A percentile compares a stretch with the other conserved stretches of the same genome.
Conservation (phyloP, 1,139 yeast species). For the Wickerhamiella infanticola region DNA sequence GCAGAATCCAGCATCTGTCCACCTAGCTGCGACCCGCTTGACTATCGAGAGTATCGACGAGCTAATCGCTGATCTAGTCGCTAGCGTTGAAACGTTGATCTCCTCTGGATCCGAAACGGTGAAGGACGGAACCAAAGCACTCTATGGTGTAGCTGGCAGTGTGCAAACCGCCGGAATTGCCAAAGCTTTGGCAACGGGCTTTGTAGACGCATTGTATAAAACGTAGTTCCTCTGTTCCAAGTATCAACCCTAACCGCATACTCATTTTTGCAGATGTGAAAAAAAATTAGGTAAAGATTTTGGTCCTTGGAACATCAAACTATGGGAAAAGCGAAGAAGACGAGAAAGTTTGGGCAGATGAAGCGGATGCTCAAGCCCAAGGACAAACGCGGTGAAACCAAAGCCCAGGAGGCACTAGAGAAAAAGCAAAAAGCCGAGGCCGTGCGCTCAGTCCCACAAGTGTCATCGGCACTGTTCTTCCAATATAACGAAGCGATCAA, state of each 20-base stretch:
- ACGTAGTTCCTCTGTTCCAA: background rate
- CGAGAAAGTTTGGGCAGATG: slow-evolving; percentile 88
- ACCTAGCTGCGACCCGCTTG: slow-evolving; percentile 69
- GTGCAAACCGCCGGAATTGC: slow-evolving; percentile 76
- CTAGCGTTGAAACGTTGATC: slow-evolving; percentile 31
- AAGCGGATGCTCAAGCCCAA: slow-evolving; percentile 65
- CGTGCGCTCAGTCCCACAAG: slow-evolving; percentile 46
- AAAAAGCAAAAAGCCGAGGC: slow-evolving; percentile 67
- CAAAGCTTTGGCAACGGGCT: slow-evolving; percentile 59
- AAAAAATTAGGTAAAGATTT: background rate
- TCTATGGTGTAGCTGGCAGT: slow-evolving; percentile 93
- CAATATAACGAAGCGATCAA: slow-evolving; percentile 86
- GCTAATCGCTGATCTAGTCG: slow-evolving; percentile 41
- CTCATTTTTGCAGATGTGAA: too few species aligned
- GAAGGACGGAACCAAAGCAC: slow-evolving; percentile 50
- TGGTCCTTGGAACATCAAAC: background rate
- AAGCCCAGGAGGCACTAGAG: slow-evolving; percentile 17
- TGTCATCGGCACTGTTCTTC: slow-evolving; percentile 86
- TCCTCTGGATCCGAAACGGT: slow-evolving; percentile 19
- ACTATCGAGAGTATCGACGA: slow-evolving; percentile 50
- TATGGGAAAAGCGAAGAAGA: slow-evolving; percentile 96
- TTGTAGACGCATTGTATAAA: slow-evolving; percentile 60
- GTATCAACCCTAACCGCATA: too few species aligned
- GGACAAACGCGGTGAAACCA: slow-evolving; percentile 41
- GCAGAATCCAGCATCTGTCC: slow-evolving; percentile 83